Evolutionary conservation across 768 basidiomycete species (phyloP), one percentile per base, ranked within the genome.

Genomic region (Cubamyces sp.): DNA sequence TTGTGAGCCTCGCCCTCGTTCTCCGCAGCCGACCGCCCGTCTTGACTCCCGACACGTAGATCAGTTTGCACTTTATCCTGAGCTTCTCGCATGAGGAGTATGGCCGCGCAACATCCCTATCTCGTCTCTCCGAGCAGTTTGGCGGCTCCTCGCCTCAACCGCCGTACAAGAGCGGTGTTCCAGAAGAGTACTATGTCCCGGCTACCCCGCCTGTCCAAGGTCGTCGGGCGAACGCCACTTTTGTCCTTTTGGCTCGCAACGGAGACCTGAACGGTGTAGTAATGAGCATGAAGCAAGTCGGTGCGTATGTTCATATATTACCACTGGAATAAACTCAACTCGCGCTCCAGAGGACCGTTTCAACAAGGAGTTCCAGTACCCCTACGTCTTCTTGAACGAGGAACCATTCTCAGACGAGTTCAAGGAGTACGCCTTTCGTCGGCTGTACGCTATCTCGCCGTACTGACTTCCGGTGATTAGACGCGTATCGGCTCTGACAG

Each of bases 341-440:
- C 7, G 6, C 18, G 8, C 23, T 15, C 3, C 45, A 73, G 71
- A 87, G 73, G 79, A 82, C 64, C 75, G 83, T 19, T 86, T 86
- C 75, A 87, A 87, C 71, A 80, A 82, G 64, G 80, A 82, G 68
- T 85, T 79, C 65, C 77, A 78, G 47, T 94, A 94, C 73, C 90
- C 91, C 9, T 94, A 88, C 77, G 85, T 91, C n/a, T 85, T 94
- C 68, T 79, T 96, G 41, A 94, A 95, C 71, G 92, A 95, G 53
- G 86, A 87, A 66, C 83, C 84, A 0, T 93, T 92, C 71, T 81
- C 83, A 3, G 84, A 88, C 6, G 83, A 86, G 40, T 92, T 93
- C 76, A 90, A 88, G 70, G 74, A 76, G 84, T 87, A 57, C 43
- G 80, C 66, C 46, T 41, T 70, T 76, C 50, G 15, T 61, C 25